Evolutionary conservation across 345 rosid species (phyloP).

Genomic region (Eucalyptus erythrocorys): DNA sequence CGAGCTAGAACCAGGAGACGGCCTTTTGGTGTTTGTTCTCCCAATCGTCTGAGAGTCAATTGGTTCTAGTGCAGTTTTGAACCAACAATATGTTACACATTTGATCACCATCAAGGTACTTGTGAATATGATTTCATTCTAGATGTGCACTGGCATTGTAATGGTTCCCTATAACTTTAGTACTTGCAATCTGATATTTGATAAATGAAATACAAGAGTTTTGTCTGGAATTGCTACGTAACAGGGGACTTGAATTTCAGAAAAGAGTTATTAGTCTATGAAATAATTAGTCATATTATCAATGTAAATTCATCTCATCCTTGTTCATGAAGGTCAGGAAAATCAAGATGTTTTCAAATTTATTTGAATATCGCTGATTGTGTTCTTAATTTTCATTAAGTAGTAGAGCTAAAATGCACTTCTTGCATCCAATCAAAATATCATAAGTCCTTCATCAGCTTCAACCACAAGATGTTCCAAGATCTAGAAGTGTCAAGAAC

Average conservation of each 20-base stretch:
- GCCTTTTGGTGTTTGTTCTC: not conserved
- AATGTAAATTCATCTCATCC: not conserved
- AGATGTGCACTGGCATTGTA: not conserved
- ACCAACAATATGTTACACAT: not conserved
- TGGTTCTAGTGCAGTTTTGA: not conserved
- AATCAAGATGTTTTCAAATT: not conserved
- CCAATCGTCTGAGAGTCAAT: not conserved
- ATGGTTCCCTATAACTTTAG: not conserved
- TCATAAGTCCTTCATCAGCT: not conserved
- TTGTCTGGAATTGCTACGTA: not conserved
- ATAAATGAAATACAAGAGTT: not conserved
- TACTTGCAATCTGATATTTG: not conserved
- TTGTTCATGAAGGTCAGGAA: not conserved
- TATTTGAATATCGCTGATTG: not conserved
- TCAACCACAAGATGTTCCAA: not conserved
- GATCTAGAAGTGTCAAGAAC: not conserved
- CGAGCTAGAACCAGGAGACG: not conserved
- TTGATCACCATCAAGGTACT: not conserved
- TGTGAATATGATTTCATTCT: not conserved
- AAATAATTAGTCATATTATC: not conserved
- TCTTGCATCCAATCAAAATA: not conserved
- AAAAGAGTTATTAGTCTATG: not conserved
- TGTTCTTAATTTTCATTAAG: not conserved
- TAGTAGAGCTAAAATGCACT: not conserved
- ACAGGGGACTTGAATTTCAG: not conserved